Evolutionary conservation across 2,329 filamentous ascomycete species (phyloP), one percentile per base, ranked within the genome.

Genomic region (Aspergillus uvarum): DNA sequence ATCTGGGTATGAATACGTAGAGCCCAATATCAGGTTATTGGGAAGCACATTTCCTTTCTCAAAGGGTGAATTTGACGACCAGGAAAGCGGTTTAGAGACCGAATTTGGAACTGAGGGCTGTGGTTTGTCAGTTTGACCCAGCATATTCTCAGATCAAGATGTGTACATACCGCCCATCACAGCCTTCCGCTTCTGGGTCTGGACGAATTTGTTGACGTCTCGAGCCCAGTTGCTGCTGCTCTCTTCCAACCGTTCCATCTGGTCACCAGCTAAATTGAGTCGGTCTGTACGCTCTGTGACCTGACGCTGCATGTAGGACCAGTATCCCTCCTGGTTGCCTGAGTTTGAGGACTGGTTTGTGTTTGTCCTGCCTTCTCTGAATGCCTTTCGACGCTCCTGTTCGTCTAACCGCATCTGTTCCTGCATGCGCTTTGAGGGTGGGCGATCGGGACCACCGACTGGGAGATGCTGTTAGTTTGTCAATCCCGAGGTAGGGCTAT

Each of bases 241-340:
- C 68, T 92, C 85, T 70, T 94, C 89, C 61, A 97, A 77, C 63
- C 85, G 87, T 63, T 96, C 89, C 87, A 98, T 92, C 51, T 82
- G 88, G 69, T 98, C 94, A 2, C 89, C 89, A 76, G 94, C 88
- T 5, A 96, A 80, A 49, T 88, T 89, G 59, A 99, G 80, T 70
- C 89, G 92, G 78, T 98, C 92, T 0, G 95, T 96, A 54, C 95
- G 81, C 77, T 98, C 93, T 68, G 96, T 92, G 50, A 99, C 77
- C 74, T 96, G 91, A 38, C 93, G 84, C 10, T 90, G 88, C 76
- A 98, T 87, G 72, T 96, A 98, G 48, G 92, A 87, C 68, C 83
- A 86, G 70, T 88, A 88, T 8, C 85, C 83, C 65, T 88, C 84
- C 42, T 96, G 87, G 60, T 84, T 79, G 61, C 76, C 72, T 51